Evolutionary conservation across 306 rosid genomes (phyloP), one percentile per base, ranked within the genome.

Genomic region (Medicago truncatula): DNA sequence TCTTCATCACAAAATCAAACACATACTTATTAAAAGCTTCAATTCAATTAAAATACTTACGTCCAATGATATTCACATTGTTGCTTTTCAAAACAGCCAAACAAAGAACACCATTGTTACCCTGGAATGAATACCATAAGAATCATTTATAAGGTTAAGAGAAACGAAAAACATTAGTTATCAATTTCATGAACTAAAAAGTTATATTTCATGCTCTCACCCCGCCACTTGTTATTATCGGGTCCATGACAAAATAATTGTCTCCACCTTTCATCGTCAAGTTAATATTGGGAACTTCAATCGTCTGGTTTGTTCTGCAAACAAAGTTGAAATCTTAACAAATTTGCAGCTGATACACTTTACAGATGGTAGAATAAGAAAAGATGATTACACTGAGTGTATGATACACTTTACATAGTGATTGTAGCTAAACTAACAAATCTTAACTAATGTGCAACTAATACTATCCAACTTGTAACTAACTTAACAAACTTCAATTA

Each of bases 191-290:
- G 64, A 40, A 77, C 36, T 2, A 8, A 9, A 10, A 61, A 74
- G 34, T 40, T 21, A 49, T n/a, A 74, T 36, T 69, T 46, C 43
- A 17, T 54, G 71, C 12, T 9, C 89, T 59, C 67, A 89, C 96
- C 68, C 4, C 36, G 18, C 38, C 13, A 54, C 57, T 0, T 0
- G 1, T 0, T 46, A 83, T 60, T 5, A 86, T 39, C 31, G 91
- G 90, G 39, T 81, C 78, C n/a, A 0, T 16, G 62, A 89, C 82
- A 77, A 7, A 6, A 58, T 68, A 96, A 10, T 41, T 57, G 54
- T 81, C 85, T 75, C 98, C 99, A 23, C 94, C 98, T 82, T 87
- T 80, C 96, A 92, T 82, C 0, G 96, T 96, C 20, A 96, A 78
- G 79, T 87, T 96, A 4, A 2, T 0, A 20, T n/a, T 61, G 0